A percentile compares a stretch with the other conserved stretches of the same genome.
These are phyloP conservation scores for Colletotrichum destructivum DNA, from an alignment of 2,329 filamentous ascomycete species.

Conservation along the genomic window DNA sequence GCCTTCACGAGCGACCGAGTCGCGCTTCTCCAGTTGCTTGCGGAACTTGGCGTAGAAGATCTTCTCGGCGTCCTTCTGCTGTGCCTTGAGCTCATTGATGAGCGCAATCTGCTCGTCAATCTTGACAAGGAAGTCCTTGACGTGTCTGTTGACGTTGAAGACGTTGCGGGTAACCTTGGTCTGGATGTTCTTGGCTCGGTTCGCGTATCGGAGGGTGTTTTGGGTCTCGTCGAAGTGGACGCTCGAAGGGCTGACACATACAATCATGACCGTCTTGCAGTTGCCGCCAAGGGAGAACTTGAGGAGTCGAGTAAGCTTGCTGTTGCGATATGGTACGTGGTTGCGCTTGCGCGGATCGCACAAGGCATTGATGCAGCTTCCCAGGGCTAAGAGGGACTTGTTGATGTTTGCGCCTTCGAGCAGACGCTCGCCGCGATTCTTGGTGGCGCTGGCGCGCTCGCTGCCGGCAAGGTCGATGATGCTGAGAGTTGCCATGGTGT, in stretches of 20 bases:
- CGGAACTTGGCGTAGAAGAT: constrained; percentile 89
- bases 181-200: constrained; percentile 99
- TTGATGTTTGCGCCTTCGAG: constrained; percentile 99
- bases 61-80: constrained; percentile 90
- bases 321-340: constrained; percentile 97
- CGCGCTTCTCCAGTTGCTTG: constrained; percentile 90
- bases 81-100: constrained; percentile 94
- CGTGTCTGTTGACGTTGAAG: constrained; percentile 98
- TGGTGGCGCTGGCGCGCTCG: constrained; percentile 95
- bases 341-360: constrained; percentile 93
- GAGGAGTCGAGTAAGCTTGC: constrained; percentile 92
- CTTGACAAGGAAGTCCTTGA: constrained; percentile 99
- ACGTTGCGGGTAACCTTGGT: constrained; percentile 99
- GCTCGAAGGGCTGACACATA: constrained; percentile 96
- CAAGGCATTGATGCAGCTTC: constrained; percentile 97
- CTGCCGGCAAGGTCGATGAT: constrained; percentile 98
- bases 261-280: constrained; percentile 99
- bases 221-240: constrained; percentile 98
- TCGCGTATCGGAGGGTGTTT: constrained; percentile 97
- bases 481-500: constrained; percentile 97
- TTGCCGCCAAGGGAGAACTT: constrained; percentile 98
- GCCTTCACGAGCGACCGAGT: constrained; percentile 82
- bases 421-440: constrained; percentile 92
- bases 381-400: constrained; percentile 94
- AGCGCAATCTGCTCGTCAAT: constrained; percentile 98